Evolutionary conservation across 768 basidiomycete species (phyloP), one percentile per base, ranked within the genome.

Genomic region (Suillus weaverae): DNA sequence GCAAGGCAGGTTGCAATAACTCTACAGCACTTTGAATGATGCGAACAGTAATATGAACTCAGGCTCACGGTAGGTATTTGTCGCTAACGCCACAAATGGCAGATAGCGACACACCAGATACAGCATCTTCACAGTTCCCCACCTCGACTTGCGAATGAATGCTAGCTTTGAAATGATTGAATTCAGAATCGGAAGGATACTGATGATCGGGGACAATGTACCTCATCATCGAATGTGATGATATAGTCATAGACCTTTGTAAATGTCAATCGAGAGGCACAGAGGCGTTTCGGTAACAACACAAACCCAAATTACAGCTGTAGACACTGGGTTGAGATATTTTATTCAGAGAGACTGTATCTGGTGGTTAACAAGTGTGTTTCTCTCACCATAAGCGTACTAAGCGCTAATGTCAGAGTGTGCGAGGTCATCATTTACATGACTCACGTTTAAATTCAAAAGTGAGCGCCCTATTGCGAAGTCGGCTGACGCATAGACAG

Each of bases 371-470:
- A 57, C 10, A 36, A 35, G 39, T 35, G 33, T 35, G 30, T 39
- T 39, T 26, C n/a, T 56, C 39, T 57, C 55, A 57, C 55, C 33
- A 26, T 57, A 57, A 57, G 55, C 55, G 13, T 57, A 57, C 55
- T 57, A 39, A 16, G 20, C 30, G 33, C 5, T 1, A 35, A 7
- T 10, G 20, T 56, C 26, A 39, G n/a, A 13, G 26, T 20, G 0
- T 41, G 55, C 18, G 22, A 33, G 35, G 4, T 13, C 20, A 20
- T 13, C 18, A 39, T 14, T 8, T 33, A 35, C 3, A 16, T 5
- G 16, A 56, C 55, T 56, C 55, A 56, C 55, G 38, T 56, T 56
- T 33, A 56, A 26, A 22, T 39, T 30, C 38, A 35, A 16, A 33
- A 56, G 38, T 10, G 55, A 20, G 16, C 4, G 32, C 10, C 55